These are phyloP conservation scores for Petrea volubilis DNA, from an alignment of 257 asterid genomes.

Conservation along the genomic window DNA sequence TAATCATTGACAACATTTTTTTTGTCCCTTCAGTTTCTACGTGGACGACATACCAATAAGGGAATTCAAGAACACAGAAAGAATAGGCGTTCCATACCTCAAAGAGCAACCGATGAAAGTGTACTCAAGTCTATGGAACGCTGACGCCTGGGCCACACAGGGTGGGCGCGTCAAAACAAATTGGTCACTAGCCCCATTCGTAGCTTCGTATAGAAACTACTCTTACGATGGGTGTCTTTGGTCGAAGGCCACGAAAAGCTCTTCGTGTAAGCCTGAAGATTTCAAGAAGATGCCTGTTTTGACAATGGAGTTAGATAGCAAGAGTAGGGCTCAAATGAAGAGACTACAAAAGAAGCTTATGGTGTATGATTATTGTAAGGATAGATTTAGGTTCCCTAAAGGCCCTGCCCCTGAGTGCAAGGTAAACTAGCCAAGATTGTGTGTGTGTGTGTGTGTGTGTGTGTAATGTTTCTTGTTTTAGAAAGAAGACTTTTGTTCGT, in stretches of 20 bases:
- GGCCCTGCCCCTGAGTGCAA: slow-evolving; percentile 66
- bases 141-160: slow-evolving; percentile 85
- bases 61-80: slow-evolving; percentile 65
- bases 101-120: slow-evolving; percentile 75
- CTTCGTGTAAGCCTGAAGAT: slow-evolving; percentile 41
- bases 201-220: slow-evolving; percentile 63
- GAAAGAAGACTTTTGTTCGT: neutral
- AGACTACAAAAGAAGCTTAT: slow-evolving; percentile 50
- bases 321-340: slow-evolving; percentile 49
- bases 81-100: slow-evolving; percentile 52
- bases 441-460: neutral
- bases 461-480: neutral
- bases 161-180: slow-evolving; percentile 69
- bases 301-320: slow-evolving; percentile 43
- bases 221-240: slow-evolving; percentile 57
- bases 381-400: slow-evolving; percentile 69
- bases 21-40: slow-evolving; percentile 40
- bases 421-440: slow-evolving; percentile 8
- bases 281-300: slow-evolving; percentile 30
- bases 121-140: slow-evolving; percentile 78
- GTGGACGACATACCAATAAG: slow-evolving; percentile 73
- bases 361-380: slow-evolving; percentile 77
- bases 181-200: slow-evolving; percentile 76
- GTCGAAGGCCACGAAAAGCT: slow-evolving; percentile 39
- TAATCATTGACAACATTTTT: too few relatives aligned